A percentile compares a stretch with the other conserved stretches of the same genome.
Conservation (phyloP, 208 protist species). For the Crithidia fasciculata region DNA sequence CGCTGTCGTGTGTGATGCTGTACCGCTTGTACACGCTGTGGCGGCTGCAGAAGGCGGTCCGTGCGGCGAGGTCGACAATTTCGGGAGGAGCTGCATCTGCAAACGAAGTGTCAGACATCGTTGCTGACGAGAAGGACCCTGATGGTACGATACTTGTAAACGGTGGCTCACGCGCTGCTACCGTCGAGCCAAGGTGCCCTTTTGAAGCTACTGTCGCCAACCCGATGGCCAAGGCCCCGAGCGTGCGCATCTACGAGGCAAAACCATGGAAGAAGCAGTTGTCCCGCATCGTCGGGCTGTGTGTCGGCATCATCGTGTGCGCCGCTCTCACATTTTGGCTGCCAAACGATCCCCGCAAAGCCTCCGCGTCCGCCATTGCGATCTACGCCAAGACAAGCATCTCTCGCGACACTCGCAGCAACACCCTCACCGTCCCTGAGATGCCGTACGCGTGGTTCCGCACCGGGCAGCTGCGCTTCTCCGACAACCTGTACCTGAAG, state of each 20-base stretch:
- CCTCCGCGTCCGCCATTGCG: conserved; percentile 35
- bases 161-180: too few relatives aligned
- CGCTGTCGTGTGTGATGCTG: conserved; percentile 27
- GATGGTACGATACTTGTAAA: too few relatives aligned
- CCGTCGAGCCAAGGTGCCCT: too few relatives aligned
- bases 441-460: conserved; percentile 48
- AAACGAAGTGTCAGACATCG: neutral
- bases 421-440: conserved; percentile 41
- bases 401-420: neutral
- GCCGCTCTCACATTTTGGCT: conserved; percentile 50
- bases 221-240: conserved; percentile 8
- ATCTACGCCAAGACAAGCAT: conserved; percentile 24
- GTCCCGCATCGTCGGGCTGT: conserved; percentile 13
- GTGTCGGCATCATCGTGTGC: conserved; percentile 25
- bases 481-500: conserved; percentile 46
- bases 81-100: neutral
- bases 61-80: too few relatives aligned
- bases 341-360: conserved; percentile 46
- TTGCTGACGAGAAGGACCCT: neutral
- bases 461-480: conserved; percentile 40
- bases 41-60: neutral
- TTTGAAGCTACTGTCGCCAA: conserved; percentile 1
- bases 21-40: conserved; percentile 8
- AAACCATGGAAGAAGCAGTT: conserved; percentile 4
- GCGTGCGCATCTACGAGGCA: conserved; percentile 4